Conservation (phyloP, 2,329 filamentous ascomycete genomes). For the Pseudogymnoascus sp. region DNA sequence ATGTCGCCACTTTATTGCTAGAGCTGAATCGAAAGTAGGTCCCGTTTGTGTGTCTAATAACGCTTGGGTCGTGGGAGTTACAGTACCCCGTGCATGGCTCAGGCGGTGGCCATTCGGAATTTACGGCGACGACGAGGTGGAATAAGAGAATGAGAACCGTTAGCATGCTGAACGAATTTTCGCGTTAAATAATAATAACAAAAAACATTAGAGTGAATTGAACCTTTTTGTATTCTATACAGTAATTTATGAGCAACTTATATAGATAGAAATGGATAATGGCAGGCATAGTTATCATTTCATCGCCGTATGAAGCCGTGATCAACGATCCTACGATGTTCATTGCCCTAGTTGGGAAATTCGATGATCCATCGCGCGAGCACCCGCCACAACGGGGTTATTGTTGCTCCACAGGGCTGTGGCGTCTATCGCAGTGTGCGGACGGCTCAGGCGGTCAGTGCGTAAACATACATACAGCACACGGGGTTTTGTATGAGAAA, state of each 20-base stretch:
- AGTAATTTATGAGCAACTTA: not conserved
- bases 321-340: not conserved
- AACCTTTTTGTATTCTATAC: not conserved
- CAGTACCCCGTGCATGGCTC: not conserved
- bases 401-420: not conserved
- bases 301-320: not conserved
- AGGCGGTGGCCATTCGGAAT: not conserved
- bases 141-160: not conserved
- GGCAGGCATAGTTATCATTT: not conserved
- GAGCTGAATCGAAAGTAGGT: not conserved
- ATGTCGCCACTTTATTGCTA: not conserved
- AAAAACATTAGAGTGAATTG: not conserved
- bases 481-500: not conserved
- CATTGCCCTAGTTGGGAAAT: not conserved
- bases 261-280: not conserved
- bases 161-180: not conserved
- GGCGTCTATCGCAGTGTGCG: not conserved
- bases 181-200: not conserved
- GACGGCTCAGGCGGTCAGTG: not conserved
- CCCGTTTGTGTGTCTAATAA: not conserved
- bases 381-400: not conserved
- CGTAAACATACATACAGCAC: not conserved
- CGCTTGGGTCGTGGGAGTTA: not conserved
- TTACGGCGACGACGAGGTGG: not conserved
- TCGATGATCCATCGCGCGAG: not conserved